Evolutionary conservation across 2,329 filamentous ascomycete genomes (phyloP), one percentile per base, ranked within the genome.

Genomic region (Pseudocercospora eumusae): DNA sequence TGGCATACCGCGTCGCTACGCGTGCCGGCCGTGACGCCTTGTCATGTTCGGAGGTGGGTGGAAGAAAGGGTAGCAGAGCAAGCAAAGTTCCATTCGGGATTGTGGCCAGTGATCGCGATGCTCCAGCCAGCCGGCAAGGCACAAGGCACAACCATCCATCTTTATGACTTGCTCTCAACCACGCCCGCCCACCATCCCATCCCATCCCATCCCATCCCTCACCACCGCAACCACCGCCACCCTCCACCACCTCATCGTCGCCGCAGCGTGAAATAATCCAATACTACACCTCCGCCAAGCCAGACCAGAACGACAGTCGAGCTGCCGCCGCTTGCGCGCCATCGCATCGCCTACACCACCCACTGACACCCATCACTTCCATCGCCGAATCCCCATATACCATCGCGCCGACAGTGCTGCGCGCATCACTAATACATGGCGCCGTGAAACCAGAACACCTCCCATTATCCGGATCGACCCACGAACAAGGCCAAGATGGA

Each of bases 401-500:
- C 52, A 54, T 36, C 52, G 15, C 28, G 55, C 55, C 5, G 28
- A 42, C 59, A 52, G 57, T 42, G 58, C 42, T 23, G 58, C 11
- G 44, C 36, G 44, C 54, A 33, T 54, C 15, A n/a, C 45, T 45
- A n/a, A 42, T 63, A 55, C 54, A 63, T 60, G 61, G 61, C 61
- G 57, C 57, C 57, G 53, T 40, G 21, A 28, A 42, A 55, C 13
- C 21, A 52, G 45, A 52, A 40, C 36, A 27, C 55, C 36, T 25
- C 18, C 53, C 52, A 36, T 45, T 52, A 49, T 44, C 42, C 52
- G 56, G 44, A 20, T 20, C 55, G 56, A 59, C n/a, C n/a, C n/a
- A n/a, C 49, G 42, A 57, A 52, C 10, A 57, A 49, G 56, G 60
- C 57, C 53, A 60, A 27, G 59, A 68, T 68, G 67, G 64, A 69